A percentile compares a stretch with the other conserved stretches of the same genome.
These are phyloP conservation scores for Irpex sp. DNA, from an alignment of 1,284 basidiomycete genomes.

Conservation along the genomic window DNA sequence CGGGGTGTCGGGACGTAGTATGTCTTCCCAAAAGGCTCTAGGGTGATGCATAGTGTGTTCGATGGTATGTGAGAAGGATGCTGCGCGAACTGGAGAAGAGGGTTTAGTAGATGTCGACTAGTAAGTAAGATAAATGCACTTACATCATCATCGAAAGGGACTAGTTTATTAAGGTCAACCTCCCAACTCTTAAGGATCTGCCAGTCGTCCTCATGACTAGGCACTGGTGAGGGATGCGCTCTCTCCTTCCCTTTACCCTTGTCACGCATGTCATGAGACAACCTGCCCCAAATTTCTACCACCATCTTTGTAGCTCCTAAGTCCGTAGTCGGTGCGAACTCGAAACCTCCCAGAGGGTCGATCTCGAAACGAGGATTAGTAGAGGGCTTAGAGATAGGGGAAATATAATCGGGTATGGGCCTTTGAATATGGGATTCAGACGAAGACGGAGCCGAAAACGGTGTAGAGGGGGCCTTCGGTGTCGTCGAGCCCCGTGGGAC, in stretches of 20 bases:
- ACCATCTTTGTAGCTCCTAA: conserved; percentile 42
- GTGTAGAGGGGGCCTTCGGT: neutral
- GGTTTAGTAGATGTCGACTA: conserved; percentile 3
- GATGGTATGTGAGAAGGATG: conserved; percentile 54
- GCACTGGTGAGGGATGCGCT: conserved; percentile 13
- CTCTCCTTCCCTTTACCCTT: conserved; percentile 43
- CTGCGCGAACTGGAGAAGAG: conserved; percentile 31
- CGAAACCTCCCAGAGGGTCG: conserved; percentile 38
- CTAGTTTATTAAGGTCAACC: conserved; percentile 54
- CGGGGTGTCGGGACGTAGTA: conserved; percentile 51
- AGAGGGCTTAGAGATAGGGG: conserved; percentile 63
- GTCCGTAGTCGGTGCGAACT: conserved; percentile 45
- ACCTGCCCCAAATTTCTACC: conserved; percentile 57
- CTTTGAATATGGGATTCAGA: conserved; percentile 5
- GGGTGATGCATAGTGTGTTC: conserved; percentile 65
- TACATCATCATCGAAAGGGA: conserved; percentile 61
- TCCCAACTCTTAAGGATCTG: conserved; percentile 64
- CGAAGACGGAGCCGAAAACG: conserved; percentile 12
- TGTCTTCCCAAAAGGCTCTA: conserved; percentile 51
- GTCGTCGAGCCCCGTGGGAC: neutral
- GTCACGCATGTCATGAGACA: neutral
- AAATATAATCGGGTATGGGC: conserved; percentile 57
- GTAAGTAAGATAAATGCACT: conserved; percentile 20
- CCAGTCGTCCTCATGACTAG: conserved; percentile 39
- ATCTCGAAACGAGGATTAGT: conserved; percentile 71